These are phyloP conservation scores for Penstemon davidsonii DNA, from an alignment of 257 asterid species.

Conservation along the genomic window DNA sequence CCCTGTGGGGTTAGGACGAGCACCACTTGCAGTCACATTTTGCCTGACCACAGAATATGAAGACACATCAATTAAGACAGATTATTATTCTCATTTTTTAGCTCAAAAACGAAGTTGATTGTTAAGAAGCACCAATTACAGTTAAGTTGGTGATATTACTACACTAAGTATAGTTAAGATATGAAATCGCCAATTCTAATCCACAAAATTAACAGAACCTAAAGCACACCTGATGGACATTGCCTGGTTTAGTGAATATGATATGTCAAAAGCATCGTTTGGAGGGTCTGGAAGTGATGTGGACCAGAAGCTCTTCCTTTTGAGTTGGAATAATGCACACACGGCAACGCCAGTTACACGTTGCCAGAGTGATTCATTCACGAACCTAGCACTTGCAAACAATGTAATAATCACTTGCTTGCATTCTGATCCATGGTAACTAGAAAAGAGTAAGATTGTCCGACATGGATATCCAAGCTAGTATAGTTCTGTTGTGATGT, in stretches of 20 bases:
- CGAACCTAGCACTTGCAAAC: constrained; percentile 92
- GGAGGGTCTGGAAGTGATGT: constrained; percentile 96
- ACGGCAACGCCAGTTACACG: constrained; percentile 90
- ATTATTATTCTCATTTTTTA: background rate
- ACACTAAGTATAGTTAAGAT: background rate
- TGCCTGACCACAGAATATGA: constrained; percentile 49
- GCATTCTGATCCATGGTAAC: constrained; percentile 96
- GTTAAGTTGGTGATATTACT: too few species aligned
- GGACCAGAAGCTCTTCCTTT: constrained; percentile 71
- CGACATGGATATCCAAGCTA: constrained; percentile 86
- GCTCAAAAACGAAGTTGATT: too few species aligned
- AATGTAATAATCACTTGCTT: constrained; percentile 85
- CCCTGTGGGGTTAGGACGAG: constrained; percentile 99
- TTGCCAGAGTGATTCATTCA: constrained; percentile 83
- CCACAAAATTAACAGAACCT: background rate
- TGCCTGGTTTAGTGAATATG: constrained; percentile 81
- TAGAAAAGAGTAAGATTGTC: constrained; percentile 81
- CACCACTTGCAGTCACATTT: constrained; percentile 90
- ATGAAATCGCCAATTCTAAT: background rate
- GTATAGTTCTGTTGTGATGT: constrained; percentile 79
- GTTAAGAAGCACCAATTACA: too few species aligned
- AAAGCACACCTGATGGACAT: constrained; percentile 67
- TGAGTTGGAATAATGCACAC: constrained; percentile 83
- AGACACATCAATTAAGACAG: constrained; percentile 13
- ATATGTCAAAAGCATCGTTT: constrained; percentile 56